These are phyloP conservation scores for Malassezia globosa DNA, from an alignment of 1,284 basidiomycete genomes.

Conservation along the genomic window DNA sequence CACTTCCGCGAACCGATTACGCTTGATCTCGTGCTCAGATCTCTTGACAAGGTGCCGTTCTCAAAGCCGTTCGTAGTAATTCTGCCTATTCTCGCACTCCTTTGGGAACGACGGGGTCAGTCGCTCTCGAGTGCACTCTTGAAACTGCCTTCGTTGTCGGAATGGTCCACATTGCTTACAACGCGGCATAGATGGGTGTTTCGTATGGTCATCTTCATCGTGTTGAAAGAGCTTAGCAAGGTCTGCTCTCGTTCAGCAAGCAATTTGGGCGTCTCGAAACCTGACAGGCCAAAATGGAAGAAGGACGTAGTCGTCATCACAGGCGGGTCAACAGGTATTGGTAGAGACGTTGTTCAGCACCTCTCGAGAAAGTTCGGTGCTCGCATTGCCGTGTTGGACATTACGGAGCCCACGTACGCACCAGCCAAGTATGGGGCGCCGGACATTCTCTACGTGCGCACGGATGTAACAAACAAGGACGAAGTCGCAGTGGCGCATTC, in stretches of 20 bases:
- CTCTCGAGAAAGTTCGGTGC: conserved; percentile 31
- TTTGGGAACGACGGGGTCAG: conserved; percentile 21
- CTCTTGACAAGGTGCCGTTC: conserved; percentile 30
- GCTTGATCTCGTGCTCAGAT: conserved; percentile 24
- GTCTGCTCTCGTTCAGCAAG: conserved; percentile 26
- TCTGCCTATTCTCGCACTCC: conserved; percentile 27
- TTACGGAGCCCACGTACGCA: conserved; percentile 35
- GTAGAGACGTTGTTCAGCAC: conserved; percentile 38
- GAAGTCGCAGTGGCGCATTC: conserved; percentile 28
- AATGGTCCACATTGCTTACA: conserved; percentile 21
- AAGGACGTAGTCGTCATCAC: conserved; percentile 44
- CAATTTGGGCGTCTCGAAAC: conserved; percentile 30
- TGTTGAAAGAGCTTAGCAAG: conserved; percentile 29
- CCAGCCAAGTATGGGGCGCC: conserved; percentile 31
- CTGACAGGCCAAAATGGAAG: conserved; percentile 32
- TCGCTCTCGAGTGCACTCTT: conserved; percentile 6
- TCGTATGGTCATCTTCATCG: conserved; percentile 24
- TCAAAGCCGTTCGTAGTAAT: conserved; percentile 30
- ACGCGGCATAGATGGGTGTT: conserved; percentile 31
- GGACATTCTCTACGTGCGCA: conserved; percentile 41
- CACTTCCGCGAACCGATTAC: not conserved
- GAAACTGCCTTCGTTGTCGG: not conserved
- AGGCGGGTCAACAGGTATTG: conserved; percentile 43
- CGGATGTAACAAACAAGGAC: conserved; percentile 36
- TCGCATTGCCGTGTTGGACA: conserved; percentile 41